Base-by-base conservation (phyloP, 148 eudicot genomes). In the Camellia granthamiana region DNA sequence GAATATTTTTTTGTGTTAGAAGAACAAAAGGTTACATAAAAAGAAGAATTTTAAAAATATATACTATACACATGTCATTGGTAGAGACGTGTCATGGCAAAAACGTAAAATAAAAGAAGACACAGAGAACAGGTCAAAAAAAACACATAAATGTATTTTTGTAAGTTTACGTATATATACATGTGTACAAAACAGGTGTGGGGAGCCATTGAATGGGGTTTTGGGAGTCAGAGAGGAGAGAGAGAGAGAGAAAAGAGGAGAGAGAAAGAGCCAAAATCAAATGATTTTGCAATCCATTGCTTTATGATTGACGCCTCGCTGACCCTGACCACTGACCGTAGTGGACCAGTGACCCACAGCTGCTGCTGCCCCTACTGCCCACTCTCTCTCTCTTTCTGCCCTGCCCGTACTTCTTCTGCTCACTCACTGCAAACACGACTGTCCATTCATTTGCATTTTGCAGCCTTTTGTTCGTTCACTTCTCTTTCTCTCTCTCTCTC, bases 251-350 rank as follows among this genome's bases (percentile, higher is more conserved):
- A 51, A 51, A 59, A 59, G 16, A 14, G 44, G 41, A 46, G 43
- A 66, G 60, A 47, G 69, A 76, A 75, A 74, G 62, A 41, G 44
- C 13, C 64, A 65, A 18, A 74, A 86, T 78, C 85, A 86, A 89
- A 92, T 92, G 91, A 92, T 92, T 92, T 90, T 76, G 97, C 79
- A 92, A 89, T 92, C 92, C 80, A 92, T 89, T 92, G 89, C 88
- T 82, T 84, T 79, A 92, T 90, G 93, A 90, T 92, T 87, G 92
- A 92, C 92, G 72, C 87, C 87, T 87, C 86, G 77, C 90, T 87
- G 88, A 83, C 83, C 78, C 78, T 72, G 60, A 52, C 84, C 77
- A 8, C 58, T 18, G 51, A 77, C 71, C 60, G 14, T 6, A 15
- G 11, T 54, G 13, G 47, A 13, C 55, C 15, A 52, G 23, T 77